A percentile compares a stretch with the other conserved stretches of the same genome.
Conservation (phyloP, 352 stramenopile species). For the Hyaloperonospora arabidopsidis region DNA sequence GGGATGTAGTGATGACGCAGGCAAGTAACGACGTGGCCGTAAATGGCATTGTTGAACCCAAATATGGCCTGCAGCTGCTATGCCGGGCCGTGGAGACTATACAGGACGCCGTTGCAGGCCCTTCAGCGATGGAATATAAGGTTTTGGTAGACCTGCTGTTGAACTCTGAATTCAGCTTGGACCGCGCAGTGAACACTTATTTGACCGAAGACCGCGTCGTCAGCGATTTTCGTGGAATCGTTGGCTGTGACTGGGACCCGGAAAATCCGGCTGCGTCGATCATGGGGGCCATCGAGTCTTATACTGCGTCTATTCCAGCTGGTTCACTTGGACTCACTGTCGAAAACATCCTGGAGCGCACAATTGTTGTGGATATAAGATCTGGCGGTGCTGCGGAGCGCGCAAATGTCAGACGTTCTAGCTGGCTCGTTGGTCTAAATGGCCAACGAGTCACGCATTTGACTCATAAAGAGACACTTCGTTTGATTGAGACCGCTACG, state of each 20-base stretch:
- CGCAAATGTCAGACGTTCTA: slow-evolving; percentile 72
- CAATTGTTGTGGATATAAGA: slow-evolving; percentile 86
- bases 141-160: slow-evolving; percentile 66
- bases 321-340: slow-evolving; percentile 78
- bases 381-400: slow-evolving; percentile 60
- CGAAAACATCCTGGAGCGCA: slow-evolving; percentile 85
- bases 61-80: slow-evolving; percentile 71
- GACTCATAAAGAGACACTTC: slow-evolving; percentile 81
- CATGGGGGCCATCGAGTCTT: slow-evolving; percentile 44
- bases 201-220: slow-evolving; percentile 71
- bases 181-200: slow-evolving; percentile 76
- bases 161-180: slow-evolving; percentile 70
- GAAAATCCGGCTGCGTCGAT: slow-evolving; percentile 36
- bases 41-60: slow-evolving; percentile 42
- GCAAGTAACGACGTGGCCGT: slow-evolving; percentile 16
- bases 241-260: slow-evolving; percentile 64
- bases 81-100: slow-evolving; percentile 76
- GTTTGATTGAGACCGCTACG: slow-evolving; percentile 71
- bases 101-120: slow-evolving; percentile 58
- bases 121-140: slow-evolving; percentile 54
- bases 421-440: slow-evolving; percentile 80
- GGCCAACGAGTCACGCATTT: slow-evolving; percentile 61
- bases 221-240: slow-evolving; percentile 69
- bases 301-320: slow-evolving; percentile 65
- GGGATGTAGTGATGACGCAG: slow-evolving; percentile 57